Evolutionary conservation across 257 asterid species (phyloP), one percentile per base, ranked within the genome.

Genomic region (Salvia splendens): DNA sequence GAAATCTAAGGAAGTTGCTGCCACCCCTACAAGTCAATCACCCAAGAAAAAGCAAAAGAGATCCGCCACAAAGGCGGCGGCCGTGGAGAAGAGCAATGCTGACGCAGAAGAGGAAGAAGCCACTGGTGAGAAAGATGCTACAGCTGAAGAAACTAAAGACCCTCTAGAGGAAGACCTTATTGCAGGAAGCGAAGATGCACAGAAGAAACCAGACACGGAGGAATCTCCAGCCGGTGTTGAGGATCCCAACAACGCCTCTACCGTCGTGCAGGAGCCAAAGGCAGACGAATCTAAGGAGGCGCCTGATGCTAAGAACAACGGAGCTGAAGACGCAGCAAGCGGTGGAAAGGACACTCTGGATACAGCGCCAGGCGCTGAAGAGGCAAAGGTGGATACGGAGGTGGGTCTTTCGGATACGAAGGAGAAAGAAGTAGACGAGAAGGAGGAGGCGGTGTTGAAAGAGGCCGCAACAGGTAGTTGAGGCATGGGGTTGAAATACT

Each of bases 21-120:
- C 64, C 9, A 47, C 72, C 46, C 73, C 84, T 8, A 70, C 61
- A 43, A 82, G 75, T 64, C 77, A 38, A 52, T 63, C 80, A 59
- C 84, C 88, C 32, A 78, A 66, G 69, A 87, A 86, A 67, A 84
- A 73, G 77, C 87, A 54, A 72, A 84, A 68, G 73, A 78, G 12
- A 53, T 73, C 73, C 24, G 47, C 51, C 57, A 4, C 70, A 17
- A 75, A 77, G 65, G 80, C 35, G 65, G 80, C 35, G 69, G 64
- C 73, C 5, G 64, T 58, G 62, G 81, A 71, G 76, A 71, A 78
- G 67, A 71, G 36, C 43, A 68, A 68, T 43, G 71, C 38, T 8
- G 78, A 65, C 65, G 84, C 72, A 30, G 81, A 61, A 51, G 85
- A 14, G 12, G 82, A 73, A 15, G 73, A 73, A 24, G 73, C 71